These are phyloP conservation scores for Dipteronia dyeriana DNA, from an alignment of 345 rosid genomes.

Conservation along the genomic window DNA sequence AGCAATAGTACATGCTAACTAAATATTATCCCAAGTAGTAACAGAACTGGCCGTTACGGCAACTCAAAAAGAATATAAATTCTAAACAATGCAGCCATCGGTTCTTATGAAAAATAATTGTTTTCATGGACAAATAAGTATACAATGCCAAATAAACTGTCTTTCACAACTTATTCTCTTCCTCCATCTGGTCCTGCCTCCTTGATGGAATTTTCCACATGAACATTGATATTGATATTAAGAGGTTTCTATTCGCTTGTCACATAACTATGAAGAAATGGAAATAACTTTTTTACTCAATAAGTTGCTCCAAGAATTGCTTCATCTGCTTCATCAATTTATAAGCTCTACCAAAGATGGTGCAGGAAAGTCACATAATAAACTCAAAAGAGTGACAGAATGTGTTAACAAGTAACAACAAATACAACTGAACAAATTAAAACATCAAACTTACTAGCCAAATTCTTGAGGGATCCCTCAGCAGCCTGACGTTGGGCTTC, in stretches of 20 bases:
- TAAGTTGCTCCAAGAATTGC: neutral
- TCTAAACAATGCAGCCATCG: neutral
- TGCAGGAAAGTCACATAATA: neutral
- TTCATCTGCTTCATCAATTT: neutral
- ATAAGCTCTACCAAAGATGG: constrained; percentile 6
- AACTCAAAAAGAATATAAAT: constrained; percentile 6
- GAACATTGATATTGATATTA: neutral
- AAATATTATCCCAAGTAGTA: neutral
- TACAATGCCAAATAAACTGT: neutral
- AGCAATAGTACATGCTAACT: neutral
- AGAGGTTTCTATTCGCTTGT: neutral
- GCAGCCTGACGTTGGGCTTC: constrained; percentile 85
- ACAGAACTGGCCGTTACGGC: constrained; percentile 5
- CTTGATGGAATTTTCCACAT: neutral
- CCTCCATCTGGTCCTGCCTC: neutral
- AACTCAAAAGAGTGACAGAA: neutral
- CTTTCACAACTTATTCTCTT: neutral
- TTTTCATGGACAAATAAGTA: neutral
- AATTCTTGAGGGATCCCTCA: constrained; percentile 65
- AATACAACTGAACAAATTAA: neutral
- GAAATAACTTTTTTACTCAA: neutral
- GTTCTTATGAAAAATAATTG: neutral
- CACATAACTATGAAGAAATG: neutral
- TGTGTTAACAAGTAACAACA: neutral
- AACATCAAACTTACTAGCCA: constrained; percentile 64